Evolutionary conservation across 2,329 filamentous ascomycete genomes (phyloP).

Genomic region (Trichoderma sp.): DNA sequence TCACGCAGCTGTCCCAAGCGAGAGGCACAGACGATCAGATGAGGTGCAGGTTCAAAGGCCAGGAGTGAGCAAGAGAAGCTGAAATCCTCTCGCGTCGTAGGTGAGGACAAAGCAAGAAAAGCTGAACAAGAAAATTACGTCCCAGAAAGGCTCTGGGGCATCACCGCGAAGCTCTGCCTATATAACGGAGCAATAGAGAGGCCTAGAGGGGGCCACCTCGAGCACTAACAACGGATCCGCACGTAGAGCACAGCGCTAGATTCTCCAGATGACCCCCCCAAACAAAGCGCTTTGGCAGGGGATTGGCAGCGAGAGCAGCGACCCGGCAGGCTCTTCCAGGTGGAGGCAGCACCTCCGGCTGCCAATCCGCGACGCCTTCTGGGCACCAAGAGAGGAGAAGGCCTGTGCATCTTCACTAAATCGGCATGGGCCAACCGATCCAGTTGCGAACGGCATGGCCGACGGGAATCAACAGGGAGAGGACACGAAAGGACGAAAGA

Average conservation of each 20-base stretch:
- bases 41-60: conserved; percentile 1
- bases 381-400: conserved; percentile 16
- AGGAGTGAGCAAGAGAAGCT: neutral
- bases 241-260: conserved; percentile 11
- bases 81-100: neutral
- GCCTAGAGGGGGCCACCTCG: conserved; percentile 10
- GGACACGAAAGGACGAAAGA: neutral
- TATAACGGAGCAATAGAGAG: conserved; percentile 13
- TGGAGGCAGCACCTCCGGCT: conserved; percentile 12
- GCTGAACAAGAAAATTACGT: conserved; percentile 9
- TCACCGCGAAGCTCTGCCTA: conserved; percentile 24
- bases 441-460: conserved; percentile 22
- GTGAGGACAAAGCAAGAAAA: neutral
- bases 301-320: conserved; percentile 14
- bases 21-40: conserved; percentile 3
- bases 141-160: conserved; percentile 1
- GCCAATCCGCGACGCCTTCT: conserved; percentile 22
- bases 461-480: neutral
- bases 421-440: conserved; percentile 26
- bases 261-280: conserved; percentile 17
- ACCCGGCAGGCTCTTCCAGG: conserved; percentile 8
- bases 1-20: conserved; percentile 22
- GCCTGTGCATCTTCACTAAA: conserved; percentile 18
- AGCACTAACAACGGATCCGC: conserved; percentile 20
- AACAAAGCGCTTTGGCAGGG: conserved; percentile 14